A percentile compares a stretch with the other conserved stretches of the same genome.
phyloP scores from a whole-genome alignment of 805 yeast genomes.

The Ogataea polymorpha region DNA sequence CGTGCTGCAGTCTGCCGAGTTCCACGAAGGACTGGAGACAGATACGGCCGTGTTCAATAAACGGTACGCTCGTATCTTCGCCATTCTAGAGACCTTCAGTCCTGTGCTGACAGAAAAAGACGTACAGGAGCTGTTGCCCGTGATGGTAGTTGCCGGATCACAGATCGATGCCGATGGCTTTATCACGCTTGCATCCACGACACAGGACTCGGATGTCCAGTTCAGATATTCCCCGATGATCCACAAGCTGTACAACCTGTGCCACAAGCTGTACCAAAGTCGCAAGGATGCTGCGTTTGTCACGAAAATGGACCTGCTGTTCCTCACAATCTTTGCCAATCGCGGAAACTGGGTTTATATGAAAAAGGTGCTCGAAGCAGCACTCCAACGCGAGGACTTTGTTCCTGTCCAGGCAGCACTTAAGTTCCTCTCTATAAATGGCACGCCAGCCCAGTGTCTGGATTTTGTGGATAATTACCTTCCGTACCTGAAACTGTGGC shows the following conservation, averaged over 20 bases:
- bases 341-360: conserved; percentile 17
- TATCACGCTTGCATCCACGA: conserved; percentile 11
- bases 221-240: conserved; percentile 16
- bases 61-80: conserved; percentile 20
- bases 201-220: neutral
- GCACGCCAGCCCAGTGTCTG: conserved; percentile 10
- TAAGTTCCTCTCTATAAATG: conserved; percentile 7
- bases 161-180: conserved; percentile 26
- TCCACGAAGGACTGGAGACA: conserved; percentile 14
- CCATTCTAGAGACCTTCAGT: conserved; percentile 19
- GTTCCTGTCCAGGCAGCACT: conserved; percentile 10
- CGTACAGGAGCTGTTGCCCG: conserved; percentile 24
- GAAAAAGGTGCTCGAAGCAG: conserved; percentile 12
- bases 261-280: conserved; percentile 10
- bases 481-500: conserved; percentile 14
- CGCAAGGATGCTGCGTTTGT: conserved; percentile 5
- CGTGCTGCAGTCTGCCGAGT: conserved; percentile 29
- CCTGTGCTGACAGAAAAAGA: conserved; percentile 20
- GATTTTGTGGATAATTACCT: conserved; percentile 15
- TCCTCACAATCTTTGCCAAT: conserved; percentile 18
- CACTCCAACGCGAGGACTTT: conserved; percentile 17
- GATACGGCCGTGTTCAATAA: conserved; percentile 19
- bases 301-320: conserved; percentile 15
- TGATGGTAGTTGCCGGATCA: conserved; percentile 27
- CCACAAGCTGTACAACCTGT: conserved; percentile 14